Evolutionary conservation across 257 asterid genomes (phyloP).

Genomic region (Mentha longifolia): DNA sequence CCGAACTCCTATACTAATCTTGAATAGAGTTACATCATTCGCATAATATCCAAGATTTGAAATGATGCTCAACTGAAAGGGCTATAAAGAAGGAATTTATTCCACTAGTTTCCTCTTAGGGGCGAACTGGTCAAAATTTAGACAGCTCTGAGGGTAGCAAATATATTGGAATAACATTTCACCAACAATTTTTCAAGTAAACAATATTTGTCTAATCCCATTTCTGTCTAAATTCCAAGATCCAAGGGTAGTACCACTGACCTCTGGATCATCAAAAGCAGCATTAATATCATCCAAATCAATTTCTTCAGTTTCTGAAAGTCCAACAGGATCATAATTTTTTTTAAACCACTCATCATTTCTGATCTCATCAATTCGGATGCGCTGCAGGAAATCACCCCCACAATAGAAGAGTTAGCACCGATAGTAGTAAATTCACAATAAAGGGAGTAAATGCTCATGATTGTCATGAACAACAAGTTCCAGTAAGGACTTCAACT

Average conservation of each 20-base stretch:
- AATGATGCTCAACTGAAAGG: not conserved
- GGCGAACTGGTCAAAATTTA: not conserved
- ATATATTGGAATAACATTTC: not conserved
- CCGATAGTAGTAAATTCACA: constrained; percentile 6
- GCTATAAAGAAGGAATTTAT: not conserved
- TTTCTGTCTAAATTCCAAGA: constrained; percentile 25
- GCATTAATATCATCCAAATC: constrained; percentile 96
- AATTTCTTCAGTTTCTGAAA: constrained; percentile 82
- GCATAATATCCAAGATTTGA: constrained; percentile 1
- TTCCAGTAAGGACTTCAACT: constrained; percentile 14
- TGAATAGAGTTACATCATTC: constrained; percentile 3
- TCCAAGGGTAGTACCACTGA: constrained; percentile 42
- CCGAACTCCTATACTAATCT: constrained; percentile 1
- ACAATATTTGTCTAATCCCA: not conserved
- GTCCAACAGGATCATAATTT: constrained; percentile 71
- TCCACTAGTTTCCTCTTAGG: not conserved
- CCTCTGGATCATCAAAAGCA: constrained; percentile 98
- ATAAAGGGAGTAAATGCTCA: constrained; percentile 9
- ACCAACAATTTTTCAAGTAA: constrained; percentile 4
- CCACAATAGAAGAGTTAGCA: constrained; percentile 25
- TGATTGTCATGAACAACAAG: constrained; percentile 15
- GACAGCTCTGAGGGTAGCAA: not conserved
- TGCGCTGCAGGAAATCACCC: constrained; percentile 67
- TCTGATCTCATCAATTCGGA: constrained; percentile 83
- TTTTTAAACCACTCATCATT: constrained; percentile 91